Percentiles rank a stretch among this genome's conserved stretches.
phyloP scores from a whole-genome alignment of 768 basidiomycete species.

The Boletus speciosus region DNA sequence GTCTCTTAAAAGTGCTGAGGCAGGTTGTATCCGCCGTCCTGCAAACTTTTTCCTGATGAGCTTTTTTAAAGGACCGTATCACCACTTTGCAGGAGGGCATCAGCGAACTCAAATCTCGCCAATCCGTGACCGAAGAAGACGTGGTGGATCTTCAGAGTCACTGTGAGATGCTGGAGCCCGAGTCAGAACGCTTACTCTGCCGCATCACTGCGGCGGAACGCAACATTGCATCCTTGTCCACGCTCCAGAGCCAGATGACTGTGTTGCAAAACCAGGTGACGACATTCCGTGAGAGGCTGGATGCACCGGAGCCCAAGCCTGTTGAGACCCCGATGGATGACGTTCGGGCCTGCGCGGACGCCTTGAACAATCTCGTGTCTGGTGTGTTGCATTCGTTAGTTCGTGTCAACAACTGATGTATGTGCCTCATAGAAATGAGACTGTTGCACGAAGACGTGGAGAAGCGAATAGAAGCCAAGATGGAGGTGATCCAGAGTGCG shows the following conservation, averaged over 20 bases:
- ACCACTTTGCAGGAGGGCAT: conserved; percentile 19
- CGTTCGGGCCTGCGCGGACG: conserved; percentile 30
- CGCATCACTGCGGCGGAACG: conserved; percentile 29
- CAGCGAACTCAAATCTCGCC: conserved; percentile 21
- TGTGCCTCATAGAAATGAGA: conserved; percentile 40
- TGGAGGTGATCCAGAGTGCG: conserved; percentile 42
- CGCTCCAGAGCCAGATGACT: conserved; percentile 24
- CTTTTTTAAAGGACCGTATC: conserved; percentile 23
- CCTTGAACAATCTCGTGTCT: conserved; percentile 38
- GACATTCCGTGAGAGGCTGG: conserved; percentile 20
- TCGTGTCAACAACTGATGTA: not conserved
- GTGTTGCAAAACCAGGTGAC: conserved; percentile 17
- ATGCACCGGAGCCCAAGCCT: conserved; percentile 9
- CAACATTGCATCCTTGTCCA: conserved; percentile 30
- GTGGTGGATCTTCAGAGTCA: conserved; percentile 34
- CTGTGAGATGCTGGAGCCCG: conserved; percentile 38
- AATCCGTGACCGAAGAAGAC: conserved; percentile 28
- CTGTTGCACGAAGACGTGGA: conserved; percentile 40
- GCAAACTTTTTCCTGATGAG: not conserved
- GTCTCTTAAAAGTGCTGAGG: conserved; percentile 24
- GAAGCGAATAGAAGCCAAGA: conserved; percentile 44
- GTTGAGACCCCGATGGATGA: conserved; percentile 19
- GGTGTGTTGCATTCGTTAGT: conserved; percentile 32
- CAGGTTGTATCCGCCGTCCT: not conserved
- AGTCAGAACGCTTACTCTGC: conserved; percentile 28